These are phyloP conservation scores for Scenedesmus sp. DNA, from an alignment of 163 green algal species.

Conservation along the genomic window DNA sequence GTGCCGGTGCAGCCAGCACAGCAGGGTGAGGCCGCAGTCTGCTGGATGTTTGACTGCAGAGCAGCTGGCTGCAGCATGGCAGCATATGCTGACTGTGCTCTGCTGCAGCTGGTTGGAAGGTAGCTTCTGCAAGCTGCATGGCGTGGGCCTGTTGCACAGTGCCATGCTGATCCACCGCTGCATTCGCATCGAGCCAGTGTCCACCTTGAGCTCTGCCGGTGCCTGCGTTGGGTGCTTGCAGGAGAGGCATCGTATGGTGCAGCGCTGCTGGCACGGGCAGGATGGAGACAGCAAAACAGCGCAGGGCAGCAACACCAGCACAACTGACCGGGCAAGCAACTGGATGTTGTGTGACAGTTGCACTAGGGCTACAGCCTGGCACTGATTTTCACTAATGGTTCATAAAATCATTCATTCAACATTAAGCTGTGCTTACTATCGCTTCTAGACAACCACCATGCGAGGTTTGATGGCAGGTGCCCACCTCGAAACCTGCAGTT, in stretches of 20 bases:
- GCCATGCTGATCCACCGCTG: neutral
- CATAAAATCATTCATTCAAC: no score
- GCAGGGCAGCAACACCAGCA: slow-evolving; percentile 14
- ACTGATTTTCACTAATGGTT: no score
- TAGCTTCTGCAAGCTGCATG: no score
- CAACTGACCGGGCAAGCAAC: neutral
- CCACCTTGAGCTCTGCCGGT: neutral
- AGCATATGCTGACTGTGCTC: neutral
- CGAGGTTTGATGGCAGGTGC: no score
- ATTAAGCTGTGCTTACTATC: no score
- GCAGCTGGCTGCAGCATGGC: no score
- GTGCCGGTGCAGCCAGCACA: slow-evolving; percentile 74
- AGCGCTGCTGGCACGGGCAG: slow-evolving; percentile 80
- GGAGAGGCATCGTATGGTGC: slow-evolving; percentile 87
- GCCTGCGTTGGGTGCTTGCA: slow-evolving; percentile 7
- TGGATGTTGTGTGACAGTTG: slow-evolving; percentile 2
- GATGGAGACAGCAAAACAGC: slow-evolving; percentile 25
- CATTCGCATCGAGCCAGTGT: neutral
- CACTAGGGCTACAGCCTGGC: no score
- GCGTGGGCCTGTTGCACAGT: neutral
- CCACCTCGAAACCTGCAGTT: no score
- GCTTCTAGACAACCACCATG: no score
- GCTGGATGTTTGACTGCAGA: neutral
- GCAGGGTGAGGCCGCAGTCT: slow-evolving; percentile 62
- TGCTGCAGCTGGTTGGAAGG: no score